These are phyloP conservation scores for Penicillium diatomitis DNA, from an alignment of 495 filamentous ascomycete species.

Conservation along the genomic window DNA sequence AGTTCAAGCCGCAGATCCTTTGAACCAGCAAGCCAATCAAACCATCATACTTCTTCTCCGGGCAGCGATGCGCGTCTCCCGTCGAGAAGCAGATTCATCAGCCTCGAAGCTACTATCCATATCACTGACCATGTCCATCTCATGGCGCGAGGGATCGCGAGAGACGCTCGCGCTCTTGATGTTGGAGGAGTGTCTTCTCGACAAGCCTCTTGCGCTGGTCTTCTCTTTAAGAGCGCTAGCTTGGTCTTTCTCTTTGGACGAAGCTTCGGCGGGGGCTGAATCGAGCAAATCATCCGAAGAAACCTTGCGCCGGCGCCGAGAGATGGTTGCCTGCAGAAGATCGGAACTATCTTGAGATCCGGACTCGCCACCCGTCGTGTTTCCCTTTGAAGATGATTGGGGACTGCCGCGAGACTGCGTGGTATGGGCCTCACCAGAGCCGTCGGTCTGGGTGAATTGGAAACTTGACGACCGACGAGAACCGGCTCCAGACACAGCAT, in stretches of 20 bases:
- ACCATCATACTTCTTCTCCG: slow-evolving; percentile 47
- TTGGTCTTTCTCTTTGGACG: neutral
- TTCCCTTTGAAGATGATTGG: neutral
- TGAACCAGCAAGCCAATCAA: slow-evolving; percentile 3
- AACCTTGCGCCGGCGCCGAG: slow-evolving; percentile 25
- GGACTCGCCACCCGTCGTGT: neutral
- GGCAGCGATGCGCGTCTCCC: slow-evolving; percentile 28
- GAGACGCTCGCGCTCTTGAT: slow-evolving; percentile 12
- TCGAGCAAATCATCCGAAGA: slow-evolving; percentile 11
- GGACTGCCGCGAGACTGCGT: neutral
- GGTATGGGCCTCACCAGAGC: slow-evolving; percentile 6
- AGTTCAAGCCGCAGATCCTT: too few relatives aligned
- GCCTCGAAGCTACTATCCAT: slow-evolving; percentile 5
- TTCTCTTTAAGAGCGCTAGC: slow-evolving; percentile 3
- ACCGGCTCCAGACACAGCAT: slow-evolving; percentile 54
- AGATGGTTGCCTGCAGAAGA: slow-evolving; percentile 13
- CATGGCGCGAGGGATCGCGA: neutral
- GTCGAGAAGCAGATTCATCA: slow-evolving; percentile 6
- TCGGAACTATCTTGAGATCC: slow-evolving; percentile 3
- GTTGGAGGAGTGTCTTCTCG: slow-evolving; percentile 35
- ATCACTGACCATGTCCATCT: slow-evolving; percentile 4
- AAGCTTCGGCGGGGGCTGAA: neutral
- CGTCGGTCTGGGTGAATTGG: slow-evolving; percentile 9
- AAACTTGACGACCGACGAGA: slow-evolving; percentile 26
- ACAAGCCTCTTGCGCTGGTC: slow-evolving; percentile 11